phyloP scores from a whole-genome alignment of 495 filamentous ascomycete species.

The Annulohypoxylon moriforme region DNA sequence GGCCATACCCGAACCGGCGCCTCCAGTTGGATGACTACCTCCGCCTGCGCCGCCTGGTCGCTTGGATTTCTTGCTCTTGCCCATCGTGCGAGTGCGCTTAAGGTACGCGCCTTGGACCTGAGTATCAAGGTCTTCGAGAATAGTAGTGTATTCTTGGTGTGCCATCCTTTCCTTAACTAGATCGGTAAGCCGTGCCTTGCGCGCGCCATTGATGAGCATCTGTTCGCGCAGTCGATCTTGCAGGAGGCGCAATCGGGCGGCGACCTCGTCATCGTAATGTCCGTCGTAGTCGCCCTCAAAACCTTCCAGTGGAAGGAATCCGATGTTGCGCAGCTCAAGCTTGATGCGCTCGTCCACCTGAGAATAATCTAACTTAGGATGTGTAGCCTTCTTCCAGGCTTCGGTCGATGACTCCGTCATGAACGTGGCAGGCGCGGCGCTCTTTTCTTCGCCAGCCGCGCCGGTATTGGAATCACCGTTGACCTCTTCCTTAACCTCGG shows the following conservation, averaged over 20 bases:
- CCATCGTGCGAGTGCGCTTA: constrained; percentile 93
- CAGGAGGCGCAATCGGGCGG: constrained; percentile 84
- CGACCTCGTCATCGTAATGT: constrained; percentile 93
- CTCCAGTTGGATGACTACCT: constrained; percentile 60
- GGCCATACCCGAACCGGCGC: constrained; percentile 65
- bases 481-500: constrained; percentile 61
- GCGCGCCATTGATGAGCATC: constrained; percentile 85
- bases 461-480: constrained; percentile 59
- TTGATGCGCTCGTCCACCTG: constrained; percentile 90
- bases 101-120: constrained; percentile 96
- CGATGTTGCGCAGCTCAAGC: constrained; percentile 92
- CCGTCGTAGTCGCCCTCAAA: constrained; percentile 78
- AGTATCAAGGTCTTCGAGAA: constrained; percentile 93
- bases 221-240: constrained; percentile 84
- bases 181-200: constrained; percentile 85
- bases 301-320: constrained; percentile 79
- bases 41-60: constrained; percentile 72
- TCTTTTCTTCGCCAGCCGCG: constrained; percentile 52
- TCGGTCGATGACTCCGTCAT: constrained; percentile 76
- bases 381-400: constrained; percentile 66
- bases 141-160: constrained; percentile 94
- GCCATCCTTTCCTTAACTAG: constrained; percentile 92
- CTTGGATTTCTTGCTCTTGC: constrained; percentile 88
- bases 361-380: constrained; percentile 79
- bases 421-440: constrained; percentile 75